Percentiles rank a stretch among this genome's conserved stretches.
phyloP scores from a whole-genome alignment of 768 basidiomycete genomes.

The Collybia sp. region DNA sequence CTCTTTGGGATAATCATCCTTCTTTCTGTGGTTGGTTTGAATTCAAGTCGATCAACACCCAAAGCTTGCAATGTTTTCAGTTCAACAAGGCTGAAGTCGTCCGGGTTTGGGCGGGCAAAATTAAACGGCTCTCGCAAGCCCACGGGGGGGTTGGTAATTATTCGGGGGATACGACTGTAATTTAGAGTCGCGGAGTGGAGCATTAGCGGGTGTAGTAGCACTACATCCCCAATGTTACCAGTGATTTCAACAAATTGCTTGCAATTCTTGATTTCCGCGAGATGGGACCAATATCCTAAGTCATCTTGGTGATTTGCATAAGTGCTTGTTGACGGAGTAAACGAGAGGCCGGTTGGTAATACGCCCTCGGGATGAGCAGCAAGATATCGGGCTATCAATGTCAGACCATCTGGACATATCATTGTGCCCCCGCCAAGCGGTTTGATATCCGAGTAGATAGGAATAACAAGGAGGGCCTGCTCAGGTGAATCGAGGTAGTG shows the following conservation, averaged over 20 bases:
- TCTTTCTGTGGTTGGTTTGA: conserved; percentile 42
- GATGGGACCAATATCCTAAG: conserved; percentile 40
- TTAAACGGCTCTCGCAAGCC: conserved; percentile 50
- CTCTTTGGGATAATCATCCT: conserved; percentile 42
- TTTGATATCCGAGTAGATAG: conserved; percentile 53
- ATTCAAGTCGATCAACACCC: conserved; percentile 41
- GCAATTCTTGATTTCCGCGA: conserved; percentile 36
- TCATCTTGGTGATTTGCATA: conserved; percentile 28
- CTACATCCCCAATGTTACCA: conserved; percentile 59
- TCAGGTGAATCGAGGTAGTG: neutral
- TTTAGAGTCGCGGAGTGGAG: conserved; percentile 62
- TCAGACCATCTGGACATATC: conserved; percentile 54
- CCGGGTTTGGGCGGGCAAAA: conserved; percentile 36
- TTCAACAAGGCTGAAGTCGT: conserved; percentile 55
- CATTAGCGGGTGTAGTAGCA: conserved; percentile 62
- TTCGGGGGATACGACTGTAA: conserved; percentile 45
- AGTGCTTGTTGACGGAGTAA: conserved; percentile 40
- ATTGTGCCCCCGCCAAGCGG: conserved; percentile 54
- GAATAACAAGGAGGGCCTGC: conserved; percentile 48
- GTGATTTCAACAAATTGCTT: conserved; percentile 49
- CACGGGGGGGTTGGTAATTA: conserved; percentile 67
- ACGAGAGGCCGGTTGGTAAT: conserved; percentile 36
- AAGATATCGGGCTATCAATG: conserved; percentile 43
- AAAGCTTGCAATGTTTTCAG: conserved; percentile 52
- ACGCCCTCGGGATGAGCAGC: conserved; percentile 50